phyloP scores from a whole-genome alignment of 169 alveolate genomes.

The Blepharisma undulans region DNA sequence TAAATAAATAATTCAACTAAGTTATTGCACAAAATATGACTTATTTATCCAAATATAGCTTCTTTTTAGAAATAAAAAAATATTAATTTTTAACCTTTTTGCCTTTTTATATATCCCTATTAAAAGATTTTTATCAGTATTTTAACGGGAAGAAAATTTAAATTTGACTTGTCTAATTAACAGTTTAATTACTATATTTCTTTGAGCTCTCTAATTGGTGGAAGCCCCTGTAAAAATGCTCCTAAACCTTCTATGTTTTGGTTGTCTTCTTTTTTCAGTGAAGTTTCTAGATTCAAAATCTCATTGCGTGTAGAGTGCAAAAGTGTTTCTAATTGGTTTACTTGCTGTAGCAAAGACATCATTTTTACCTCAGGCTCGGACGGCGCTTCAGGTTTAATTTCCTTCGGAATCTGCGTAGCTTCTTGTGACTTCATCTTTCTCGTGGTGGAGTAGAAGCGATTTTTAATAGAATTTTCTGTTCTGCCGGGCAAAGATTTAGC shows the following conservation, averaged over 20 bases:
- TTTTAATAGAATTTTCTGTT: constrained; percentile 84
- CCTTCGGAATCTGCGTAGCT: not conserved
- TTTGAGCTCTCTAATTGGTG: not conserved
- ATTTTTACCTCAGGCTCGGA: not conserved
- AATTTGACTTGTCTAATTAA: not conserved
- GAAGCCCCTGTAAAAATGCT: constrained; percentile 16
- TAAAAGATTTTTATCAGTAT: not conserved
- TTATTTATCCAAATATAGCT: too few relatives aligned
- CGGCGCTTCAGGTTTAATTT: not conserved
- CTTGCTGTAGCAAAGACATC: not conserved
- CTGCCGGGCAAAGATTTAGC: constrained; percentile 78
- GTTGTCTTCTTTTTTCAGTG: not conserved
- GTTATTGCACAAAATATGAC: not conserved
- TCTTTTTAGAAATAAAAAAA: too few relatives aligned
- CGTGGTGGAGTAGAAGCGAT: constrained; percentile 70
- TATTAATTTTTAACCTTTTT: too few relatives aligned
- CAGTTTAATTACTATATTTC: not conserved
- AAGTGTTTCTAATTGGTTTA: not conserved
- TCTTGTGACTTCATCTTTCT: constrained; percentile 38
- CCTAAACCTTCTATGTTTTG: not conserved
- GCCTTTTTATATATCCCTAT: not conserved
- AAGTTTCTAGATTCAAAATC: constrained; percentile 10
- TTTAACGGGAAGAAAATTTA: not conserved
- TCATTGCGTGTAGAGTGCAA: not conserved
- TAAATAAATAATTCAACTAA: too few relatives aligned